Percentiles rank a stretch among this genome's conserved stretches.
Evolutionary conservation across 2,329 filamentous ascomycete species (phyloP).

Genomic region (Colletotrichum tofieldiae): DNA sequence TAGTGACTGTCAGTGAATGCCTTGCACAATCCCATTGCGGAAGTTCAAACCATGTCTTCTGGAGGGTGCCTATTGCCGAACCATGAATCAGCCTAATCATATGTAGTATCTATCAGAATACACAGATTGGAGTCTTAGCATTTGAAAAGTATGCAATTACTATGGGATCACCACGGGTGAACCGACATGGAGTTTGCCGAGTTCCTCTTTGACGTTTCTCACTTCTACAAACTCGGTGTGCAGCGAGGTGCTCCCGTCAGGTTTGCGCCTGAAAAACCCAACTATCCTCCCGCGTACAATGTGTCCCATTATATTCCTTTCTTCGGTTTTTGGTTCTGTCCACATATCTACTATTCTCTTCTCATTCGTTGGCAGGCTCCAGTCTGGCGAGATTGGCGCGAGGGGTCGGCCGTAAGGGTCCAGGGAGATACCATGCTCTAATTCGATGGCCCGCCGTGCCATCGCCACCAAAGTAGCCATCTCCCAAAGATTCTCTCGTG

Average conservation of each 20-base stretch:
- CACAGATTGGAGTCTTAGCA: no score
- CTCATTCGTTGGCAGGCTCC: constrained; percentile 6
- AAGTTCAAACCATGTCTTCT: no score
- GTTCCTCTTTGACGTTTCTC: constrained; percentile 7
- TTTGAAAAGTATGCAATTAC: neutral
- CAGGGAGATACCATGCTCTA: constrained; percentile 35
- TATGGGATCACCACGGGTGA: constrained; percentile 12
- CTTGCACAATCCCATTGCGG: no score
- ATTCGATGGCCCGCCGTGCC: constrained; percentile 31
- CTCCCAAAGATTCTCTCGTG: constrained; percentile 37
- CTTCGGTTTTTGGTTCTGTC: constrained; percentile 20
- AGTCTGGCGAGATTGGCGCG: neutral
- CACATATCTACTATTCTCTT: constrained; percentile 23
- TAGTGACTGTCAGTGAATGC: no score
- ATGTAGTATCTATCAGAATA: no score
- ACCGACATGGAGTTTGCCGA: neutral
- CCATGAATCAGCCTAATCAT: no score
- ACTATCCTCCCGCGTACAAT: constrained; percentile 7
- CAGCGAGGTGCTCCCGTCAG: neutral
- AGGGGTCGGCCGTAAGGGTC: constrained; percentile 5
- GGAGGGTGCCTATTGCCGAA: no score
- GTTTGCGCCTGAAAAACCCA: constrained; percentile 14
- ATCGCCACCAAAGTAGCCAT: constrained; percentile 32
- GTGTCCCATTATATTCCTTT: constrained; percentile 10
- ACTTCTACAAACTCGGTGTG: constrained; percentile 23